Evolutionary conservation across 1,139 yeast species (phyloP), one percentile per base, ranked within the genome.

Genomic region (Blastobotrys indianensis): DNA sequence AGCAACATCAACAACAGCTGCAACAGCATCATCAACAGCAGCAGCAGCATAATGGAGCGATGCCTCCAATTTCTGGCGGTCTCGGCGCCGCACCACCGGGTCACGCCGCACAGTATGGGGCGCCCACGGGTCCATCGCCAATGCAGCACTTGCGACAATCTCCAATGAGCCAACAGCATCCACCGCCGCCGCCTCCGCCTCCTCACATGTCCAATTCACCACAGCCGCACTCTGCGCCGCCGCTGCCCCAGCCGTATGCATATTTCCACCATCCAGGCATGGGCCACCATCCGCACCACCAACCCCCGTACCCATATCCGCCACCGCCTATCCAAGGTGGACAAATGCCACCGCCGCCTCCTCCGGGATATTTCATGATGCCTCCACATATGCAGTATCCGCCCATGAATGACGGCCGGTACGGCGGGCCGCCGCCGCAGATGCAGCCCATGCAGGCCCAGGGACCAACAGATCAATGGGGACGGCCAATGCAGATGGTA

Each of bases 21-120:
- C 49, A 44, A 30, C 46, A 39, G 39, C 42, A 39, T 11, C 52
- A 32, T 17, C 47, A 44, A 23, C 32, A 15, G 36, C 51, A 47
- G 17, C 50, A 46, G n/a, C 33, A 32, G 11, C 32, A 38, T 2
- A 17, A 30, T 10, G 34, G 28, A 2, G 25, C 6, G 7, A 20
- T 20, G 25, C 25, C 25, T 20, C 25, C 25, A 20, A 20, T 20
- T 20, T 4, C 25, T 4, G 25, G n/a, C n/a, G n/a, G n/a, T n/a
- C n/a, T n/a, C n/a, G n/a, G n/a, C n/a, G n/a, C n/a, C n/a, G n/a
- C n/a, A n/a, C n/a, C n/a, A n/a, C n/a, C 25, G 25, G 25, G 6
- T 7, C 25, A 20, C 25, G 12, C 36, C 17, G 32, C 17, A 23
- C 28, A 32, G 25, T 20, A 13, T 37, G 15, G 23, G 25, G 17